Evolutionary conservation across 495 filamentous ascomycete species (phyloP).

Genomic region (Tuber calosporum): DNA sequence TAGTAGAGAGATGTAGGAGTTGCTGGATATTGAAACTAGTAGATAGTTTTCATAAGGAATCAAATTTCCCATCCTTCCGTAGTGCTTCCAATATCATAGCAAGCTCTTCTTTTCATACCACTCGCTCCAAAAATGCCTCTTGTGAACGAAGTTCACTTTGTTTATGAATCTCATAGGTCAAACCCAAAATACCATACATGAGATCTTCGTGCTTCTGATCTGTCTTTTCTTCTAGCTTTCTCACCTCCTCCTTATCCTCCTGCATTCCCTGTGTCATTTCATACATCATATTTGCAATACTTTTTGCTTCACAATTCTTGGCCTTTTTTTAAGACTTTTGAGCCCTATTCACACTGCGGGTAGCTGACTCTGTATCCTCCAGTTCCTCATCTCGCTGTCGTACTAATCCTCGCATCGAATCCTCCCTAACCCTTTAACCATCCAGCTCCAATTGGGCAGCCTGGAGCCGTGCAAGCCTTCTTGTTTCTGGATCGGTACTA

Average conservation of each 20-base stretch:
- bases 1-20: no score
- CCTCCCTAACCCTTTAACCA: neutral
- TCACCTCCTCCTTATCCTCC: neutral
- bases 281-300: neutral
- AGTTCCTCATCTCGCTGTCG: neutral
- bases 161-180: neutral
- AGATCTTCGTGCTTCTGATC: no score
- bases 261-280: no score
- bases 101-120: neutral
- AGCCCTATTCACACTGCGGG: neutral
- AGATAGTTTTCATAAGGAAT: conserved; percentile 86
- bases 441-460: neutral
- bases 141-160: neutral
- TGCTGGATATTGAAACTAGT: no score
- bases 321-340: neutral
- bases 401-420: neutral
- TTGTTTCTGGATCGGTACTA: neutral
- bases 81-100: neutral
- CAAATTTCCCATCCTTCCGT: neutral
- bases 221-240: no score
- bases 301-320: neutral
- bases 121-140: neutral
- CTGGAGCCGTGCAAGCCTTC: neutral
- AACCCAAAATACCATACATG: neutral
- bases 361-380: neutral